Conservation (phyloP, 192 early-diverging fungal species). For the Funneliformis geosporum region DNA sequence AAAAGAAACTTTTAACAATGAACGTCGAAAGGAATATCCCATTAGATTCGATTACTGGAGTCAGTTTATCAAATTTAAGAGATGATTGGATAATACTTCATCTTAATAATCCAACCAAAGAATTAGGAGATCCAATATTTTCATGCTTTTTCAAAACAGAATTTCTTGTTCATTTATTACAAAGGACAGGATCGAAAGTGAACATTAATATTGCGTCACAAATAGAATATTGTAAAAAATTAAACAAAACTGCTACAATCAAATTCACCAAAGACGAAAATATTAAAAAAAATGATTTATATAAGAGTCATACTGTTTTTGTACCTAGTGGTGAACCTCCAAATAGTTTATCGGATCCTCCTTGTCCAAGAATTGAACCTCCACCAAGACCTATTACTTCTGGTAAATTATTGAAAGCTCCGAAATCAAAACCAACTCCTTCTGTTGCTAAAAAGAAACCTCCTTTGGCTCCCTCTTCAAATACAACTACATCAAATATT, state of each 20-base stretch:
- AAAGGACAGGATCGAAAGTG: constrained; percentile 59
- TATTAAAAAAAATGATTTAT: constrained; percentile 50
- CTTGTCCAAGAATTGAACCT: constrained; percentile 36
- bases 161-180: constrained; percentile 61
- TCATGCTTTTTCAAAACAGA: constrained; percentile 76
- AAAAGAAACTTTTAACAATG: constrained; percentile 56
- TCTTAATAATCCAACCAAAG: constrained; percentile 51
- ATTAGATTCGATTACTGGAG: constrained; percentile 53
- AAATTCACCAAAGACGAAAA: constrained; percentile 76
- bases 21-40: constrained; percentile 55
- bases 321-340: constrained; percentile 64
- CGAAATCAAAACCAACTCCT: constrained; percentile 13
- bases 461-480: constrained; percentile 21
- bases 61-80: constrained; percentile 67
- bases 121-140: constrained; percentile 62
- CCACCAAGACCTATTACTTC: constrained; percentile 40
- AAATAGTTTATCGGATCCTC: constrained; percentile 53
- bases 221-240: constrained; percentile 73
- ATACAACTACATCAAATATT: constrained; percentile 5
- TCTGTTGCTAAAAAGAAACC: constrained; percentile 11
- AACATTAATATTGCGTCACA: constrained; percentile 56
- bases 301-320: constrained; percentile 72
- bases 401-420: constrained; percentile 36
- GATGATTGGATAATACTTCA: constrained; percentile 77
- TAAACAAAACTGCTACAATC: constrained; percentile 66